These are phyloP conservation scores for Solanum raphanifolium DNA, from an alignment of 257 asterid genomes.

Conservation along the genomic window DNA sequence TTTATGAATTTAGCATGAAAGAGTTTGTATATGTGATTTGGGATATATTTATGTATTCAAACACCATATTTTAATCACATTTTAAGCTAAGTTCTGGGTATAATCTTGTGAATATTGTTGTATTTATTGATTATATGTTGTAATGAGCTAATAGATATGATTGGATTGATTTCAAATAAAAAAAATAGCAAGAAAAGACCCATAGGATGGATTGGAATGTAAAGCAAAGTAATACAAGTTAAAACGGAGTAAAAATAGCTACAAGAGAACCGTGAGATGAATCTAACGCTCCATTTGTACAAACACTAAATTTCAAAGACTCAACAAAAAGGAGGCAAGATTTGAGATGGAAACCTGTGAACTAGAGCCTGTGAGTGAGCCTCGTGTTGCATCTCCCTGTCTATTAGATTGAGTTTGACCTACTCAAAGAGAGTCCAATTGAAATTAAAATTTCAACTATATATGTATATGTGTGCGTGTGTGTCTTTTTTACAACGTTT, in stretches of 20 bases:
- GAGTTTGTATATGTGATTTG: not conserved
- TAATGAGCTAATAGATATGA: not conserved
- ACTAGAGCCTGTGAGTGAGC: too few relatives aligned
- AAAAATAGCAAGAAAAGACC: not conserved
- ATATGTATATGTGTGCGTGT: too few relatives aligned
- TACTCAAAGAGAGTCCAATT: too few relatives aligned
- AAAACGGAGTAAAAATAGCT: not conserved
- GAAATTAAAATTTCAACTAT: not conserved
- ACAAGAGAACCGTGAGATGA: not conserved
- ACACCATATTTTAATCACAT: not conserved
- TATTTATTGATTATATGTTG: not conserved
- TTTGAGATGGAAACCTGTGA: not conserved
- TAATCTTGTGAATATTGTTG: too few relatives aligned
- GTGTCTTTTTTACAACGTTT: too few relatives aligned
- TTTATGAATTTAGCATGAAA: not conserved
- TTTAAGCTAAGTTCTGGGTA: too few relatives aligned
- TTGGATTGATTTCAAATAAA: too few relatives aligned
- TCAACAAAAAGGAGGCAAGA: not conserved
- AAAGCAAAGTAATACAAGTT: too few relatives aligned
- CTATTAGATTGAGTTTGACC: not conserved
- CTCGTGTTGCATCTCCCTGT: not conserved
- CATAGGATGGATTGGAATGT: not conserved
- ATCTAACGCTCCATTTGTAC: not conserved
- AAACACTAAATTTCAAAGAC: not conserved
- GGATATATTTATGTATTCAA: not conserved